phyloP scores from a whole-genome alignment of 305 asterid species.

The Caryopteris hybrid region DNA sequence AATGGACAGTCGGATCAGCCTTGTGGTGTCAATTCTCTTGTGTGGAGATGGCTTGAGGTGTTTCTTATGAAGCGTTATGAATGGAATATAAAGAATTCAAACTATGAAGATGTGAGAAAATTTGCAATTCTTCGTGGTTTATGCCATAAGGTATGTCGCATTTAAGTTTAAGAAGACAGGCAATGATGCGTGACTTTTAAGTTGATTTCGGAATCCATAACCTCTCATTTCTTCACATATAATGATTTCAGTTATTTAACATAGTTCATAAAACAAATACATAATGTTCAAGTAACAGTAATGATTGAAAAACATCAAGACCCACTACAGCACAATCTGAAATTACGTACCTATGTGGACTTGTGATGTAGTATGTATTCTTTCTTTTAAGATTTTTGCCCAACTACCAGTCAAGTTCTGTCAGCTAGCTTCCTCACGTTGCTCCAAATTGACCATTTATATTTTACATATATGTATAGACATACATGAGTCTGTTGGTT shows the following conservation, averaged over 20 bases:
- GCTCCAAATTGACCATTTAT: background rate
- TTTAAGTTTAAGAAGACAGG: constrained; percentile 20
- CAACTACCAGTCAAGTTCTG: background rate
- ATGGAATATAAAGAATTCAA: constrained; percentile 67
- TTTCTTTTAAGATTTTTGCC: background rate
- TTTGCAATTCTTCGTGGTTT: constrained; percentile 94
- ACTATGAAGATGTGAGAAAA: constrained; percentile 77
- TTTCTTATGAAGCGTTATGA: constrained; percentile 84
- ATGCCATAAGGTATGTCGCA: constrained; percentile 81
- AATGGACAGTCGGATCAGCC: constrained; percentile 40
- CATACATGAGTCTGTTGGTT: background rate
- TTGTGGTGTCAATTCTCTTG: constrained; percentile 57
- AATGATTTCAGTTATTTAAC: background rate
- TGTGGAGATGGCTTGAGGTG: constrained; percentile 87
- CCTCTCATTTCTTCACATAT: background rate
- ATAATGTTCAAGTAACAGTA: constrained; percentile 7
- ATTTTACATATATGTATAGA: background rate
- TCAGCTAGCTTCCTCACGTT: background rate
- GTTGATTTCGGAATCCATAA: constrained; percentile 3
- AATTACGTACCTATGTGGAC: no score
- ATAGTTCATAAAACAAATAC: background rate
- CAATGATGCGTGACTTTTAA: constrained; percentile 2
- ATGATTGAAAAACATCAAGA: background rate
- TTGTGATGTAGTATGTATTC: background rate
- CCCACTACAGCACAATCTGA: no score